Percentiles rank a stretch among this genome's conserved stretches.
phyloP scores from a whole-genome alignment of 805 yeast species.

The Metschnikowia cerradonensis region DNA sequence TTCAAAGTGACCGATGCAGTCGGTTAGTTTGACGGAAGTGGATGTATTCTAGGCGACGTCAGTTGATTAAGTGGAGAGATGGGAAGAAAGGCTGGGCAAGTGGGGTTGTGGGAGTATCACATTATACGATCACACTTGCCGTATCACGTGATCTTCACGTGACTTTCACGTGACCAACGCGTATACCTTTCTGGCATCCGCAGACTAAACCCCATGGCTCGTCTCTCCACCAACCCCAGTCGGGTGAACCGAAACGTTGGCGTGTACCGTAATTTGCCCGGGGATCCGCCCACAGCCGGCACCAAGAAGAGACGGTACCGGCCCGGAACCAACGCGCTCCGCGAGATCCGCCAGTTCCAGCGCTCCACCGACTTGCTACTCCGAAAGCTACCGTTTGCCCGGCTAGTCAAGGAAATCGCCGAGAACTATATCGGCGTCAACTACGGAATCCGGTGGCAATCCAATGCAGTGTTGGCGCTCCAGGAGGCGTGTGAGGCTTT shows the following conservation, averaged over 20 bases:
- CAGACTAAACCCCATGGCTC: slow-evolving; percentile 8
- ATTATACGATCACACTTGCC: too few species aligned
- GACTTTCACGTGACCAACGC: too few species aligned
- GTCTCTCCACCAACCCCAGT: slow-evolving; percentile 12
- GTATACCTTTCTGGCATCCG: background rate
- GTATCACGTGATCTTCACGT: too few species aligned
- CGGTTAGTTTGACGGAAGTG: too few species aligned
- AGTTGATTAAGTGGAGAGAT: too few species aligned
- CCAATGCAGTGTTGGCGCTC: slow-evolving; percentile 69
- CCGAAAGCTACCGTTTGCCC: slow-evolving; percentile 72
- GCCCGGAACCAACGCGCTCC: slow-evolving; percentile 64
- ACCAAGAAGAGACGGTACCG: slow-evolving; percentile 39
- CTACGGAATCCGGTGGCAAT: slow-evolving; percentile 70
- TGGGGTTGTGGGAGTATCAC: too few species aligned
- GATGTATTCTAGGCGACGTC: too few species aligned
- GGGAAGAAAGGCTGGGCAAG: too few species aligned
- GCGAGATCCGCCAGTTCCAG: slow-evolving; percentile 67
- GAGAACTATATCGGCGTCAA: slow-evolving; percentile 52
- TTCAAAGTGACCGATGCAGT: too few species aligned
- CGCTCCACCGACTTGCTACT: slow-evolving; percentile 63
- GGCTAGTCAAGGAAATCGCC: slow-evolving; percentile 71
- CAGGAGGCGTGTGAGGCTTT: slow-evolving; percentile 84
- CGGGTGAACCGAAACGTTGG: slow-evolving; percentile 25
- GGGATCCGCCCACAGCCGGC: slow-evolving; percentile 42
- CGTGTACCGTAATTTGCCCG: slow-evolving; percentile 47